Evolutionary conservation across 441 rosid genomes (phyloP), one percentile per base, ranked within the genome.

Genomic region (Pelargonium cotyledonis): DNA sequence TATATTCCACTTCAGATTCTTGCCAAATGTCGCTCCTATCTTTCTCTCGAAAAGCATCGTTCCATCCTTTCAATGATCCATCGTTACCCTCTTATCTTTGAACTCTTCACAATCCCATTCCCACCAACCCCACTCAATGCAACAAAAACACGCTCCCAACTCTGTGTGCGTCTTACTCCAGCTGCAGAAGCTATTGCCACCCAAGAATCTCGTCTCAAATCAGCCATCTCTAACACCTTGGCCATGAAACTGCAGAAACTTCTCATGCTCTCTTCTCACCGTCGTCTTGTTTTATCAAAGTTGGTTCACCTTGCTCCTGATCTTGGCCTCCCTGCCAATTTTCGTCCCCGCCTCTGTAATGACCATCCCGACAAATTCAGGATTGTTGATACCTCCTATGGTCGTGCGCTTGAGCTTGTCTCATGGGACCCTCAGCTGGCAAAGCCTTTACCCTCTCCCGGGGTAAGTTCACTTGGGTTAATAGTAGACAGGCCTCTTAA

Each of bases 261-360:
- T 77, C 88, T 93, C 15, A 93, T 91, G 97, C 80, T 93, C 21
- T 81, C 98, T 46, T 81, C 91, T 66, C 90, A 90, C 75, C 82
- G 63, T 8, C 76, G 90, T 70, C 86, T 93, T 65, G 82, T 89
- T 62, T 81, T 90, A 55, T 83, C 96, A 19, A 93, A 93, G 79
- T 79, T 93, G 70, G 96, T 89, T 76, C 94, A 90, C 74, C 77
- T 93, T 29, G 90, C 86, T 1, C 92, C 96, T 2, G 92, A 93
- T 82, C 87, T 93, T 57, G 98, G 98, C 5, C 81, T 93, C 12
- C 89, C 89, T 66, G 88, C 96, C n/a, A 88, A 88, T 78, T 90
- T 93, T 71, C 84, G 94, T 66, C 89, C 96, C 40, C 79, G 91
- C 21, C 92, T 90, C 41, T 90, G 98, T 75, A 88, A 88, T 80